phyloP scores from a whole-genome alignment of 192 early-diverging fungal genomes.

The Mortierella alpina region DNA sequence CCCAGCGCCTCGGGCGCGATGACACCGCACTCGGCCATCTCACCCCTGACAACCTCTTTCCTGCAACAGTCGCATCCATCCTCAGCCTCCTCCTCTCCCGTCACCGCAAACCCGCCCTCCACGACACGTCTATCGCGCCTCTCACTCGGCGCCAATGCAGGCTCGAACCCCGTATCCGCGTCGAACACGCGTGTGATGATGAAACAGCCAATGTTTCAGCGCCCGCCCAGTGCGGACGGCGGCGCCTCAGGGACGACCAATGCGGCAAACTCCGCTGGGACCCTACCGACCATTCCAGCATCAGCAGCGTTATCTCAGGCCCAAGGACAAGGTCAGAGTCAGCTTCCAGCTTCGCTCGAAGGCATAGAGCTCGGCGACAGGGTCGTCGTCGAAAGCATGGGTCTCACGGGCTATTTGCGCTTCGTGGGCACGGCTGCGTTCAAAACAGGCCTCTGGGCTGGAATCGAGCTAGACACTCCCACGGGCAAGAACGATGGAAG shows the following conservation, averaged over 20 bases:
- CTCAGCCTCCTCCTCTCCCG: constrained; percentile 20
- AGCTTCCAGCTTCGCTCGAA: constrained; percentile 41
- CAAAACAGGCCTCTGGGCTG: constrained; percentile 83
- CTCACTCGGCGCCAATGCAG: neutral
- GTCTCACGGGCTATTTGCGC: constrained; percentile 73
- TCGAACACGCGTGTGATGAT: constrained; percentile 6
- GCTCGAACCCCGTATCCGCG: neutral
- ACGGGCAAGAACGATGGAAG: constrained; percentile 85
- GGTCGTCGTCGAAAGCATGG: constrained; percentile 73
- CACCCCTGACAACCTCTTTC: constrained; percentile 18
- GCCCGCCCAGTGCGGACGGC: constrained; percentile 6
- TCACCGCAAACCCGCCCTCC: constrained; percentile 20
- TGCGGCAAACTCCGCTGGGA: neutral
- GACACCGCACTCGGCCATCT: constrained; percentile 13
- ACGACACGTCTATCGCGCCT: constrained; percentile 4
- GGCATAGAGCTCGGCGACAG: constrained; percentile 60
- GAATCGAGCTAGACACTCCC: constrained; percentile 77
- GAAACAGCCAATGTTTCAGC: constrained; percentile 30
- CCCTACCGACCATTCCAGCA: constrained; percentile 4
- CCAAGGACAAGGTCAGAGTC: constrained; percentile 1
- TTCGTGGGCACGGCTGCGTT: constrained; percentile 80
- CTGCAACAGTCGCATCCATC: constrained; percentile 2
- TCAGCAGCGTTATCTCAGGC: constrained; percentile 7
- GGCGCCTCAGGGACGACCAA: too few species aligned
- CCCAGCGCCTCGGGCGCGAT: constrained; percentile 9